Base-by-base conservation (phyloP, 768 basidiomycete species). In the Podaxis rugospora region DNA sequence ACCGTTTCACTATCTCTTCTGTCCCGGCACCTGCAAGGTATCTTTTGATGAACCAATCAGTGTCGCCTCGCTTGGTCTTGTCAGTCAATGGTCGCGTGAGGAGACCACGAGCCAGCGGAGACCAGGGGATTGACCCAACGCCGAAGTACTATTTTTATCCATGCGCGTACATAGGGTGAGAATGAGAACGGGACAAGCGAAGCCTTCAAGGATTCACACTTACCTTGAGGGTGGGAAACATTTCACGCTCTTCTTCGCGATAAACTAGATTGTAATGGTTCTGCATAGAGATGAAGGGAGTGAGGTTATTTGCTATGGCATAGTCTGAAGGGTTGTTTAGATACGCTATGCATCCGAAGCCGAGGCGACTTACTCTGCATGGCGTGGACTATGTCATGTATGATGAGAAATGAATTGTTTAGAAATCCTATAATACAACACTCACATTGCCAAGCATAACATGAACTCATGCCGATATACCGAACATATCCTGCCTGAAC, bases 211-310 rank as follows among this genome's bases (percentile, higher is more conserved):
- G 6, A 42, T 25, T 27, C n/a, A n/a, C 14, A 16, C 53, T 23
- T 37, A 80, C 83, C 74, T 83, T 83, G 47, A 83, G 69, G 0
- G 79, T 80, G 0, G 87, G 86, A 64, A 85, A 81, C 80, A 85
- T 82, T 63, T 83, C 83, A 0, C 83, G 72, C 62, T 84, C 86
- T 67, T 88, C 86, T 67, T 88, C 86, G 6, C 87, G 74, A 66
- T 88, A 88, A 10, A 83, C 65, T 21, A 85, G 70, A 60, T 69
- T 83, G 68, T 88, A 80, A 64, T 84, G 82, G 65, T 88, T 87
- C 71, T 87, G 86, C 85, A 88, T 86, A 1, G 83, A 83, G 63
- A 87, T 82, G 72, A 87, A 87, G 5, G 80, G 82, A 0, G 81
- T 83, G 1, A 84, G 70, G 6, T 79, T 78, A 70, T 88, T 81